These are phyloP conservation scores for Candida lessepsii DNA, from an alignment of 805 yeast species.

Conservation along the genomic window DNA sequence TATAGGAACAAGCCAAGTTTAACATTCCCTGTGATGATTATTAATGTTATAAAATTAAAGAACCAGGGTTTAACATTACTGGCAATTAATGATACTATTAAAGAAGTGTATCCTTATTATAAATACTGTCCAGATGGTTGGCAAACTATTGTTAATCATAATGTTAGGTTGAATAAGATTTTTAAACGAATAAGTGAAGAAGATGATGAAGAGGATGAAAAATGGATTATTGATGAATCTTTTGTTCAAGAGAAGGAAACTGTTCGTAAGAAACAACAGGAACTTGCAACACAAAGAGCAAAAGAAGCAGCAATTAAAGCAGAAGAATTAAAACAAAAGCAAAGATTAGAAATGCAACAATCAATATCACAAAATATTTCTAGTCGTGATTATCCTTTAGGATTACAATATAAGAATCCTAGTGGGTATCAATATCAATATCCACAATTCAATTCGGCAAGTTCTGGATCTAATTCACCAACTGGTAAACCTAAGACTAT, in stretches of 20 bases:
- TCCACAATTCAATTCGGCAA: conserved; percentile 21
- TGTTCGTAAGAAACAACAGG: conserved; percentile 61
- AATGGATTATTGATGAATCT: conserved; percentile 89
- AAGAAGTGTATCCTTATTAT: conserved; percentile 87
- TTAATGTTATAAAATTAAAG: conserved; percentile 69
- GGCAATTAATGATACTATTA: conserved; percentile 84
- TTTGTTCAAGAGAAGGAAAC: conserved; percentile 80
- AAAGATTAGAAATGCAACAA: conserved; percentile 32
- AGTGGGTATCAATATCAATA: conserved; percentile 23
- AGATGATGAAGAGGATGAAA: conserved; percentile 63
- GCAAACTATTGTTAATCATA: conserved; percentile 94
- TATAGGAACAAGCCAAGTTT: conserved; percentile 80
- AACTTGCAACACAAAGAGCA: conserved; percentile 59
- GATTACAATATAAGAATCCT: background rate
- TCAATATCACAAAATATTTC: conserved; percentile 23
- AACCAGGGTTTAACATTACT: conserved; percentile 55
- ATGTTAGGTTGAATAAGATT: conserved; percentile 79
- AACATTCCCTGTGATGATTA: conserved; percentile 78
- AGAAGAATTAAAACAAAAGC: conserved; percentile 51
- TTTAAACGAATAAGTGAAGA: conserved; percentile 52
- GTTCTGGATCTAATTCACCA: conserved; percentile 1
- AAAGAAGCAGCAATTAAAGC: conserved; percentile 53
- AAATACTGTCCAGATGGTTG: conserved; percentile 95
- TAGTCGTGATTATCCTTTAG: conserved; percentile 21
- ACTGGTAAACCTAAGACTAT: conserved; percentile 38